phyloP scores from a whole-genome alignment of 75 land plant species.

The Cupressus sempervirens region DNA sequence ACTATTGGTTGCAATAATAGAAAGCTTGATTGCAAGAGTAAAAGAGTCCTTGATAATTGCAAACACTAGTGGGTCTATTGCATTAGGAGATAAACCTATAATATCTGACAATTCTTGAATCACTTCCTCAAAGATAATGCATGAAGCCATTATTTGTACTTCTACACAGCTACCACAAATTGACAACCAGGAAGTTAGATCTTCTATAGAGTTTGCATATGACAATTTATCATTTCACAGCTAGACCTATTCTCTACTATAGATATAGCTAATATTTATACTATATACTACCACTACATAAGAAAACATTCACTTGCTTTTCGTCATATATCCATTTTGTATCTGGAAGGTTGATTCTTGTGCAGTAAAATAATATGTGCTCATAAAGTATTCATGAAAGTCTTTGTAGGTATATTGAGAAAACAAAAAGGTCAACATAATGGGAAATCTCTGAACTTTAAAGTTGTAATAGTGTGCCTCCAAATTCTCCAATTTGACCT shows the following conservation, averaged over 20 bases:
- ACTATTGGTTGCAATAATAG: slow-evolving; percentile 16
- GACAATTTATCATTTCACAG: neutral
- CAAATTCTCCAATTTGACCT: no score
- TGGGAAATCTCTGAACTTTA: no score
- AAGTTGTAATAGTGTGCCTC: no score
- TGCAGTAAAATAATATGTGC: neutral
- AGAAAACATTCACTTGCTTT: no score
- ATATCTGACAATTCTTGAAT: no score
- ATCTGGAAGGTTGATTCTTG: neutral
- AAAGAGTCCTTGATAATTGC: neutral
- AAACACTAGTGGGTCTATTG: neutral
- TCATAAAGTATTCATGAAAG: neutral
- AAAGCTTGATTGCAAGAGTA: neutral
- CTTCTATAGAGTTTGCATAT: neutral
- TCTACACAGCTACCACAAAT: neutral
- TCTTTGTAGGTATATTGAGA: neutral
- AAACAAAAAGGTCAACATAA: neutral
- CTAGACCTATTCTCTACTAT: neutral
- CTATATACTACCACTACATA: no score
- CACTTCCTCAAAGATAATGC: neutral
- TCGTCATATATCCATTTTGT: no score
- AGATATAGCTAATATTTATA: no score
- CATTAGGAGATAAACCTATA: neutral
- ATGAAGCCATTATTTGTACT: neutral
- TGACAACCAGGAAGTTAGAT: neutral